Evolutionary conservation across 768 basidiomycete species (phyloP).

Genomic region (Calvatia gigantea): DNA sequence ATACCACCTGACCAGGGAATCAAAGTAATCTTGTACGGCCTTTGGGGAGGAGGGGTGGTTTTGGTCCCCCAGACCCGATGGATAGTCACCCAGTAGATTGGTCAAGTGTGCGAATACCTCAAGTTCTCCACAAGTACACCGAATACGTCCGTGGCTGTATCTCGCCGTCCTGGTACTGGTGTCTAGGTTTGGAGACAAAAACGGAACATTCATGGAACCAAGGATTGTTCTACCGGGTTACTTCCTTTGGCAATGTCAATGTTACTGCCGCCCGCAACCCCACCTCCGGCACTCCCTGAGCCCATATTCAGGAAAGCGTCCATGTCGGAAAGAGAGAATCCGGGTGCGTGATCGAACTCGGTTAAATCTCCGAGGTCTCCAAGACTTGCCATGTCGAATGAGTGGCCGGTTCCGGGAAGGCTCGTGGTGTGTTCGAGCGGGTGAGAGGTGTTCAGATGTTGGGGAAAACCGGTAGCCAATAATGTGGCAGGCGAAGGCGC

Average conservation of each 20-base stretch:
- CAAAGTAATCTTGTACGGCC: no score
- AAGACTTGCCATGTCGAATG: constrained; percentile 7
- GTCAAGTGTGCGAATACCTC: no score
- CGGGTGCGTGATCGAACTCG: neutral
- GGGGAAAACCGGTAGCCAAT: constrained; percentile 2
- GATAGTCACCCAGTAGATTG: no score
- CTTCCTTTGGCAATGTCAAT: neutral
- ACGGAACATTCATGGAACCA: neutral
- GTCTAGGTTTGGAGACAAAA: no score
- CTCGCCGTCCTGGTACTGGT: no score
- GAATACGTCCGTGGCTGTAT: no score
- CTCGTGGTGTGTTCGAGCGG: neutral
- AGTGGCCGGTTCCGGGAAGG: neutral
- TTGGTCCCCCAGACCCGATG: no score
- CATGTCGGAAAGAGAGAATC: constrained; percentile 28
- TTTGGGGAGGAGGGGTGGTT: no score
- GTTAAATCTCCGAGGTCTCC: constrained; percentile 8
- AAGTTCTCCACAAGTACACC: no score
- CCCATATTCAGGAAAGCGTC: constrained; percentile 49
- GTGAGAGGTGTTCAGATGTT: constrained; percentile 1
- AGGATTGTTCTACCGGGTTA: neutral
- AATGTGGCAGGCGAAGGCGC: constrained; percentile 7
- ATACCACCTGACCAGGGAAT: neutral
- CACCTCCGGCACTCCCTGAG: constrained; percentile 17
- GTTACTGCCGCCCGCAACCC: constrained; percentile 14